Percentiles rank a stretch among this genome's conserved stretches.
Evolutionary conservation across 345 rosid species (phyloP).

Genomic region (Atalantia buxifolia): DNA sequence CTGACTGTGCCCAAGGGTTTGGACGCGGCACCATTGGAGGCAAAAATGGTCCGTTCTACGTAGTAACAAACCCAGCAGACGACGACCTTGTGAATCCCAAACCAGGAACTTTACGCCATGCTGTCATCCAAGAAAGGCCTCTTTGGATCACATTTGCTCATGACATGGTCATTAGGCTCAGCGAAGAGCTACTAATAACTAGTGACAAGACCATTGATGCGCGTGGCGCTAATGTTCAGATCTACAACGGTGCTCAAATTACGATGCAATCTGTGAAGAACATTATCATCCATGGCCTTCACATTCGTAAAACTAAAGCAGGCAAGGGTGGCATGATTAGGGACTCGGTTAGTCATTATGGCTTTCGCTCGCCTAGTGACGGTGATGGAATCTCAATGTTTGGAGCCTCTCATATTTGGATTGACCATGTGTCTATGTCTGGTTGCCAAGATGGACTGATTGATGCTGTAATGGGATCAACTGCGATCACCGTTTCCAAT

Average conservation of each 20-base stretch:
- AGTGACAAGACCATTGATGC: slow-evolving; percentile 28
- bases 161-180: slow-evolving; percentile 21
- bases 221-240: slow-evolving; percentile 22
- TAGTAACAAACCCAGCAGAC: slow-evolving; percentile 17
- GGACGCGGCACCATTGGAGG: slow-evolving; percentile 24
- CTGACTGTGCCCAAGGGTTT: slow-evolving; percentile 24
- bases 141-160: slow-evolving; percentile 27
- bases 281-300: slow-evolving; percentile 28
- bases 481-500: slow-evolving; percentile 47
- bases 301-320: slow-evolving; percentile 7
- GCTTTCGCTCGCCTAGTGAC: slow-evolving; percentile 24
- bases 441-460: slow-evolving; percentile 41
- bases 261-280: slow-evolving; percentile 18
- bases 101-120: slow-evolving; percentile 26
- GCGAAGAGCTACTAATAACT: slow-evolving; percentile 16
- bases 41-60: slow-evolving; percentile 10
- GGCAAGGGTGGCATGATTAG: slow-evolving; percentile 28
- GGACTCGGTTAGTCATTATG: slow-evolving; percentile 22
- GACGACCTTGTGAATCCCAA: slow-evolving; percentile 22
- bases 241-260: slow-evolving; percentile 22
- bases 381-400: slow-evolving; percentile 45
- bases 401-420: slow-evolving; percentile 35
- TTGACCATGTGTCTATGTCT: slow-evolving; percentile 42
- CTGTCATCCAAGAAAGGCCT: slow-evolving; percentile 23
- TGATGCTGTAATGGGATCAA: slow-evolving; percentile 35